Percentiles rank a stretch among this genome's conserved stretches.
These are phyloP conservation scores for Nyctanthes arbortristis DNA, from an alignment of 257 asterid species.

Conservation along the genomic window DNA sequence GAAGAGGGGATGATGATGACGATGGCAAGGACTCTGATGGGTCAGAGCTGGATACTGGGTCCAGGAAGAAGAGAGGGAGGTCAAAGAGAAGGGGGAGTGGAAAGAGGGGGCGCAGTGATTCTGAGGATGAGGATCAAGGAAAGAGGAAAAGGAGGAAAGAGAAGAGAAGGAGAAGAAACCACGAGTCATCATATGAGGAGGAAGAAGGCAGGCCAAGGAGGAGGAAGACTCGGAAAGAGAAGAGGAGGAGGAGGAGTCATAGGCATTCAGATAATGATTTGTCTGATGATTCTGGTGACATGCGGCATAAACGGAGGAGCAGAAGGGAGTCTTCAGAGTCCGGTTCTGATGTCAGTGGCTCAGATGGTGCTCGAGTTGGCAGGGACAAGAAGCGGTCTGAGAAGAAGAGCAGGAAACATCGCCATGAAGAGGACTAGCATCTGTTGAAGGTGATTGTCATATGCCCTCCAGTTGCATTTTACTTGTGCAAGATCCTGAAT, in stretches of 20 bases:
- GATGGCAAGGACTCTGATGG: slow-evolving; percentile 39
- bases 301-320: slow-evolving; percentile 54
- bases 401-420: slow-evolving; percentile 67
- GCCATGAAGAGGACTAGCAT: slow-evolving; percentile 43
- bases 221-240: slow-evolving; percentile 67
- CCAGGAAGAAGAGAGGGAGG: slow-evolving; percentile 56
- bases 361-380: slow-evolving; percentile 69
- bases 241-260: slow-evolving; percentile 65
- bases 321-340: slow-evolving; percentile 41
- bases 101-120: slow-evolving; percentile 43
- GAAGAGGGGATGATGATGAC: slow-evolving; percentile 41
- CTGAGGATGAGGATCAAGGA: slow-evolving; percentile 55
- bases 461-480: slow-evolving; percentile 6
- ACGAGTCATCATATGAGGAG: slow-evolving; percentile 54
- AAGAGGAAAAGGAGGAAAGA: slow-evolving; percentile 49
- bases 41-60: slow-evolving; percentile 29
- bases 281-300: slow-evolving; percentile 60
- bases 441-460: slow-evolving; percentile 1
- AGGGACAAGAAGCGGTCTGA: slow-evolving; percentile 69
- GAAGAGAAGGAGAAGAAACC: slow-evolving; percentile 52
- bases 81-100: slow-evolving; percentile 56
- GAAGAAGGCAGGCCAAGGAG: slow-evolving; percentile 38
- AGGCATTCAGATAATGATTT: slow-evolving; percentile 44
- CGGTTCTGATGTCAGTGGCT: slow-evolving; percentile 54
- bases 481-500: slow-evolving; percentile 2